Conservation (phyloP, 2,329 filamentous ascomycete species). For the Taxawa tesnikishii region DNA sequence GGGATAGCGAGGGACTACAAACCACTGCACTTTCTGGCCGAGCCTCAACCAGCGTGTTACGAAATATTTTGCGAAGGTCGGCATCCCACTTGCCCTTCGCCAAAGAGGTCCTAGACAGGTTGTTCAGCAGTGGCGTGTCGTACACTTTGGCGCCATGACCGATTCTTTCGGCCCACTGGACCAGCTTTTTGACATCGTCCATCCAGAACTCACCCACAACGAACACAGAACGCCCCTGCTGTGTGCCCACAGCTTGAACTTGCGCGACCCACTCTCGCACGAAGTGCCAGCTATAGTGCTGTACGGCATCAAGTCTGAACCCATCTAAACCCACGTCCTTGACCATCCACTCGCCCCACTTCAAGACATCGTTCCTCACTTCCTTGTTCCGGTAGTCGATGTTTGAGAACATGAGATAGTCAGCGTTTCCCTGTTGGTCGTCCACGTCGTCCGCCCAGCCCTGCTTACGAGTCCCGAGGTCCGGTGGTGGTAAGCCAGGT, state of each 20-base stretch:
- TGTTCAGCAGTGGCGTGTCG: constrained; percentile 37
- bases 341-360: constrained; percentile 58
- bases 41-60: constrained; percentile 43
- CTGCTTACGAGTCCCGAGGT: constrained; percentile 16
- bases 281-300: constrained; percentile 60
- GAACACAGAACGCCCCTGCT: constrained; percentile 40
- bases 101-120: constrained; percentile 41
- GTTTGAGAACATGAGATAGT: constrained; percentile 63
- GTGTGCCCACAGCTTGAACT: constrained; percentile 40
- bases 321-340: constrained; percentile 49
- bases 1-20: not conserved
- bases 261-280: constrained; percentile 50
- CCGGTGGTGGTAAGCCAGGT: constrained; percentile 1
- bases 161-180: constrained; percentile 33
- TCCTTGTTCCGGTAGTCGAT: constrained; percentile 54
- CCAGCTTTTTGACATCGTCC: constrained; percentile 42
- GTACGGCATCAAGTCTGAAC: constrained; percentile 59
- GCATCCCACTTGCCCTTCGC: constrained; percentile 6
- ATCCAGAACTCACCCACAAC: constrained; percentile 61
- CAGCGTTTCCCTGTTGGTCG: constrained; percentile 51
- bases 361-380: constrained; percentile 50
- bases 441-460: constrained; percentile 51
- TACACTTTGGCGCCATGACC: constrained; percentile 3
- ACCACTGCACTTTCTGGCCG: constrained; percentile 43
- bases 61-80: constrained; percentile 44